Evolutionary conservation across 768 basidiomycete genomes (phyloP), one percentile per base, ranked within the genome.

Genomic region (Boletus pseudopeckii): DNA sequence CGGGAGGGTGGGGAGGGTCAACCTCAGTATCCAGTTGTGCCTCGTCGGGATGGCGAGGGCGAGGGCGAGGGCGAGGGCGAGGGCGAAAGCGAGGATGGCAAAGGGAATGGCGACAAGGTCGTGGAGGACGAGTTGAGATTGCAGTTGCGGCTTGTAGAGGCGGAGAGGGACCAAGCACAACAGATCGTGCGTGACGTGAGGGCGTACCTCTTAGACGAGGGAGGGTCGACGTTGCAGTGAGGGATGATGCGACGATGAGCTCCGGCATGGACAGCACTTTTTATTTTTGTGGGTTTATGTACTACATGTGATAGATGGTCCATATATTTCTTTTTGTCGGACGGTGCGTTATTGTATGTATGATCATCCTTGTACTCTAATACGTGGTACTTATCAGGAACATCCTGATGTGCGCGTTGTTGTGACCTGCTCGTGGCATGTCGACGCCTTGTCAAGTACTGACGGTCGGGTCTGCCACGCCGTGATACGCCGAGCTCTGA

Each of bases 91-190:
- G 17, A 22, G 14, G n/a, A 32, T 24, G 28, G 0, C 8, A 39
- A 32, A 13, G 22, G 14, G 14, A 18, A 22, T 2, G 20, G 15
- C 5, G 37, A 52, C 18, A 30, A 18, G 18, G 47, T 40, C 5
- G 45, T 40, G 33, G 54, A 53, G 34, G 60, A 57, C 17, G 47
- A 30, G 2, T n/a, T 62, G 17, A 55, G 50, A 52, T 10, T 53
- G 22, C 56, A 57, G 9, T 32, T 66, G 11, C 54, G 52, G 17
- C 45, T 37, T 2, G 58, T 58, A 1, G 62, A 66, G 33, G 48
- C 51, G 36, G 64, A 64, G 50, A 64, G 66, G 56, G 58, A 66
- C 37, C 43, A 40, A 34, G 58, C 56, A 11, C 58, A 50, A 1
- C 50, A 41, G 52, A 49, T 63, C n/a, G 55, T 60, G 47, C 48